These are phyloP conservation scores for Didymella arachidicola DNA, from an alignment of 2,329 filamentous ascomycete genomes.

Conservation along the genomic window DNA sequence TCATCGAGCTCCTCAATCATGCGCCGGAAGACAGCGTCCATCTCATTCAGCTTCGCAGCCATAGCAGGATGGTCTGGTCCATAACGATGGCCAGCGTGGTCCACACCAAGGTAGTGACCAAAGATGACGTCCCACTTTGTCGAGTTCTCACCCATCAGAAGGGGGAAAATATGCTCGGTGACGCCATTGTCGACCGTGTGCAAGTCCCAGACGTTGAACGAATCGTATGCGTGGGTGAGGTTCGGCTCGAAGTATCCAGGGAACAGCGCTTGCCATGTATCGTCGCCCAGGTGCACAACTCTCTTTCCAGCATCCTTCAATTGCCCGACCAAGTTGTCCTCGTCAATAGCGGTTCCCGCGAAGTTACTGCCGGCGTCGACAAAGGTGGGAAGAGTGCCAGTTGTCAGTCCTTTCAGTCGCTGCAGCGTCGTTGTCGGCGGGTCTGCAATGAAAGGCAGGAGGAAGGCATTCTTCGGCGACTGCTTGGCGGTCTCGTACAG, in stretches of 20 bases:
- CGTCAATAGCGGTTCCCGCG: slow-evolving; percentile 91
- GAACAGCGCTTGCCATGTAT: slow-evolving; percentile 95
- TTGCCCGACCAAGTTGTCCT: slow-evolving; percentile 79
- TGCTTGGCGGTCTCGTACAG: slow-evolving; percentile 81
- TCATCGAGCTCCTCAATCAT: slow-evolving; percentile 79
- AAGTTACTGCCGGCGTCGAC: slow-evolving; percentile 95
- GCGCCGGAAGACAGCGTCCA: slow-evolving; percentile 80
- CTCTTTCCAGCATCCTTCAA: slow-evolving; percentile 71
- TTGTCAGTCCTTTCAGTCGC: slow-evolving; percentile 90
- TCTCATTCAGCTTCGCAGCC: slow-evolving; percentile 87
- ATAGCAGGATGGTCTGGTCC: slow-evolving; percentile 93
- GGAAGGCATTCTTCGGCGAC: slow-evolving; percentile 81
- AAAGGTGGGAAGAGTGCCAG: slow-evolving; percentile 93
- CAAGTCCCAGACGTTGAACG: slow-evolving; percentile 97
- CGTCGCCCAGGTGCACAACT: slow-evolving; percentile 94
- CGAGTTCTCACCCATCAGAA: slow-evolving; percentile 71
- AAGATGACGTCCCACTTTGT: slow-evolving; percentile 92
- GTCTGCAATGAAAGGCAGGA: slow-evolving; percentile 95
- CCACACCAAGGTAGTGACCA: slow-evolving; percentile 92
- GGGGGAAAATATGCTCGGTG: slow-evolving; percentile 85
- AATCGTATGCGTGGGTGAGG: slow-evolving; percentile 89
- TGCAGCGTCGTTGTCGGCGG: slow-evolving; percentile 94
- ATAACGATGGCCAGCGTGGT: slow-evolving; percentile 96
- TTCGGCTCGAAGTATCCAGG: slow-evolving; percentile 91
- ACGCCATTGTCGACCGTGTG: slow-evolving; percentile 98